Conservation (phyloP, 1,284 basidiomycete genomes). For the Retiboletus fuscus region DNA sequence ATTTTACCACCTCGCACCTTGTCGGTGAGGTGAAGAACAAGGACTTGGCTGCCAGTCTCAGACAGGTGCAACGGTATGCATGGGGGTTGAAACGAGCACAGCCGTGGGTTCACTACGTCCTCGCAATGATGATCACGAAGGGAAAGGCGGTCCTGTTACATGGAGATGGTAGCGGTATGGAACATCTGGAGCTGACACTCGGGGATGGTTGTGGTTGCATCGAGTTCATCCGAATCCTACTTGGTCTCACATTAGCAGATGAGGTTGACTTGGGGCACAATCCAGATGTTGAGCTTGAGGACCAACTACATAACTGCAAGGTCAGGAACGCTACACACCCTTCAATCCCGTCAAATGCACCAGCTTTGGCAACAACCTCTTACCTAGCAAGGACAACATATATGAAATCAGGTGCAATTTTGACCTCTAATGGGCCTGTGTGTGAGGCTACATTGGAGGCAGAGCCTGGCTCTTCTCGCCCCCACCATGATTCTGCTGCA, state of each 20-base stretch:
- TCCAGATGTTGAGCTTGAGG: slow-evolving; percentile 19
- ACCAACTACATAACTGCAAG: not conserved
- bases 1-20: too few species aligned
- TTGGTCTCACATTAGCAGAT: too few species aligned
- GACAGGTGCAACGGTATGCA: slow-evolving; percentile 27
- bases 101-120: slow-evolving; percentile 31
- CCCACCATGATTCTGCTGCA: not conserved
- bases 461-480: not conserved
- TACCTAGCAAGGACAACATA: not conserved
- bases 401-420: not conserved
- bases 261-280: too few species aligned
- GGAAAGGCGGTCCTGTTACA: slow-evolving; percentile 27
- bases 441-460: not conserved
- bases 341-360: not conserved
- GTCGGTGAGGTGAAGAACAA: too few species aligned
- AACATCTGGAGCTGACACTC: not conserved
- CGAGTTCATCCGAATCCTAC: too few species aligned
- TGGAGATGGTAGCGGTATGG: slow-evolving; percentile 21
- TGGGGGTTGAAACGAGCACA: slow-evolving; percentile 29
- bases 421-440: not conserved
- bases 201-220: slow-evolving; percentile 27
- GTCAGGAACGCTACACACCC: not conserved
- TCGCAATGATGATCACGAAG: slow-evolving; percentile 23
- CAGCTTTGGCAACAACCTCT: not conserved
- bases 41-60: slow-evolving; percentile 3